Base-by-base conservation (phyloP, 345 rosid genomes). In the Brassica rapa region DNA sequence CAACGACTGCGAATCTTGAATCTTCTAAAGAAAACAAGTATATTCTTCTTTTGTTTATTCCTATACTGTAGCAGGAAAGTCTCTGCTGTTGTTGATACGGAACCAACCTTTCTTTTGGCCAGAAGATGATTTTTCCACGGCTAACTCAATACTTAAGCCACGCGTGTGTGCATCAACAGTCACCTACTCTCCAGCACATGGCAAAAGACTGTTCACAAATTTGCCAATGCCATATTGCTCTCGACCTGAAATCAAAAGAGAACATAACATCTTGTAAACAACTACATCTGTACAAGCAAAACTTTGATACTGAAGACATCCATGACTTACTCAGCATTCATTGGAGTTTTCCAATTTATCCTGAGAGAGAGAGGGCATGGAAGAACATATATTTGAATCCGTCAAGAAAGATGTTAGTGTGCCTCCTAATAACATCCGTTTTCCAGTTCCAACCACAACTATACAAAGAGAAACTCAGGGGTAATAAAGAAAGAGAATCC, bases 401-500 rank as follows among this genome's bases (percentile, higher is more conserved):
- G 69, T 4, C 9, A 33, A 24, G 7, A 65, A 70, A 70, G 46
- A 75, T 30, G 46, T 60, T 66, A 56, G 6, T 25, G 68, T 69
- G 76, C 72, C 74, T 64, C 61, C 25, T 21, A 77, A 62, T 55
- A 49, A 75, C 69, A 62, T 57, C 66, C 71, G 33, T 15, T 69
- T 37, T 53, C 76, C 35, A 62, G 12, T 56, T 75, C 66, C 76
- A 46, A 46, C 70, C 68, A 53, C 75, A 80, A 57, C 77, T 77
- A 51, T 73, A 79, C 56, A 84, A 41, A 71, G 66, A 55, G 15
- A 72, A 71, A 6, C 14, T 65, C 35, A 62, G 68, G 66, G 69
- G 64, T 78, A 76, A 67, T 39, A 62, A 14, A 16, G n/a, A 83
- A 80, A 62, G 32, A 49, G 55, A 83, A 78, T 73, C 72, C 71